Evolutionary conservation across 148 eudicot genomes (phyloP), one percentile per base, ranked within the genome.

Genomic region (Camellia granthamiana): DNA sequence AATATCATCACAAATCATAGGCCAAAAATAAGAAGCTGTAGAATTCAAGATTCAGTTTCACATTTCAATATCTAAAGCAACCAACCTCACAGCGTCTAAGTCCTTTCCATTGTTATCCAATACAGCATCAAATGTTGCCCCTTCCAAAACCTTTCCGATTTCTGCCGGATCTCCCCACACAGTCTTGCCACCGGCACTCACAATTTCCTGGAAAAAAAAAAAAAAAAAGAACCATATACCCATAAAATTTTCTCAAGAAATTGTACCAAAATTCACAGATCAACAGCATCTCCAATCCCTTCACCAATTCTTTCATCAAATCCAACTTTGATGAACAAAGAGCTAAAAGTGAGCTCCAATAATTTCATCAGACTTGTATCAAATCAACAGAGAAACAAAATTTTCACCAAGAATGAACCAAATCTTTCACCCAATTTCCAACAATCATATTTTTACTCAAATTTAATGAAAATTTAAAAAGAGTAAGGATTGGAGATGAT

Each of bases 21-120:
- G 49, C 7, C 54, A 9, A 19, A 49, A 54, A n/a, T 44, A 4
- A 6, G 9, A 73, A 54, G 19, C 46, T 38, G 54, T 21, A 23
- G 16, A 72, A 72, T 21, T 72, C 59, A 7, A 70, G 10, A 3
- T 10, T 4, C 72, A 74, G 6, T 38, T 56, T 58, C 30, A 74
- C 56, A 14, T 41, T 38, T 56, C 49, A 58, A 58, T 38, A 12
- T 69, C n/a, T 18, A 70, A 30, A 83, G 19, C 14, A 15, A 78
- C 90, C 78, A 80, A 95, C 98, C 87, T 90, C 63, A 95, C 98
- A 78, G 93, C n/a, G 8, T 95, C 98, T 86, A 95, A 88, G 85
- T 95, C 97, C 83, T 95, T 95, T 85, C 97, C 98, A 83, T 95
- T 95, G 88, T 95, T 95, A 77, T 95, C 98, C 79, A 95, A 83